A percentile compares a stretch with the other conserved stretches of the same genome.
Conservation (phyloP, 129 eudicot genomes). For the Flaveria linearis region DNA sequence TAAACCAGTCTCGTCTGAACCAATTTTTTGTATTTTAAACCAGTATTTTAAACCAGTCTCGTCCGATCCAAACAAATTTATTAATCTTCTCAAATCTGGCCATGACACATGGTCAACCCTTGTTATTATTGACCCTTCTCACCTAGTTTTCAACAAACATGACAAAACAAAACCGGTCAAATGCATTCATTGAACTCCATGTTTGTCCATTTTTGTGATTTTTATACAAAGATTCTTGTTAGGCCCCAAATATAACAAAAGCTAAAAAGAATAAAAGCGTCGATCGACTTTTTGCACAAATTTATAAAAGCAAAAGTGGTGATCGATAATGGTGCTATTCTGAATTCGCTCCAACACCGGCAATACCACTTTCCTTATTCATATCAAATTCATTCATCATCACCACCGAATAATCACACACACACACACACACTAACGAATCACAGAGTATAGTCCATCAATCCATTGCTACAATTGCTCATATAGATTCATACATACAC, state of each 20-base stretch:
- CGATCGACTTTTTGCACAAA: conserved; percentile 30
- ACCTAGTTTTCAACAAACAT: neutral
- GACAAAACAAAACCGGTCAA: neutral
- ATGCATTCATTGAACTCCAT: neutral
- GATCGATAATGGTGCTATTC: conserved; percentile 33
- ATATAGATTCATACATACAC: neutral
- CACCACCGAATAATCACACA: neutral
- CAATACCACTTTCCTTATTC: conserved; percentile 38
- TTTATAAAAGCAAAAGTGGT: conserved; percentile 37
- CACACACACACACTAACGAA: neutral
- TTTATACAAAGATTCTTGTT: neutral
- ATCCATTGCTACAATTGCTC: neutral
- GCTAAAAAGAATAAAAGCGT: conserved; percentile 33
- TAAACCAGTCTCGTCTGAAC: too few relatives aligned
- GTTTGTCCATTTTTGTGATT: neutral
- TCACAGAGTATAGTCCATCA: neutral
- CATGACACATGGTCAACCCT: too few relatives aligned
- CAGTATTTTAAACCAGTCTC: too few relatives aligned
- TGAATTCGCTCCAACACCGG: conserved; percentile 30
- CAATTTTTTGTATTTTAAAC: too few relatives aligned
- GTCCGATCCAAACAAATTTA: too few relatives aligned
- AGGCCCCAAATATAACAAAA: neutral
- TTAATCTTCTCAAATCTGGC: too few relatives aligned
- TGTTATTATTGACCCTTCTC: too few relatives aligned
- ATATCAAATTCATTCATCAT: conserved; percentile 27